Evolutionary conservation across 768 basidiomycete species (phyloP).

Genomic region (Postia placenta): DNA sequence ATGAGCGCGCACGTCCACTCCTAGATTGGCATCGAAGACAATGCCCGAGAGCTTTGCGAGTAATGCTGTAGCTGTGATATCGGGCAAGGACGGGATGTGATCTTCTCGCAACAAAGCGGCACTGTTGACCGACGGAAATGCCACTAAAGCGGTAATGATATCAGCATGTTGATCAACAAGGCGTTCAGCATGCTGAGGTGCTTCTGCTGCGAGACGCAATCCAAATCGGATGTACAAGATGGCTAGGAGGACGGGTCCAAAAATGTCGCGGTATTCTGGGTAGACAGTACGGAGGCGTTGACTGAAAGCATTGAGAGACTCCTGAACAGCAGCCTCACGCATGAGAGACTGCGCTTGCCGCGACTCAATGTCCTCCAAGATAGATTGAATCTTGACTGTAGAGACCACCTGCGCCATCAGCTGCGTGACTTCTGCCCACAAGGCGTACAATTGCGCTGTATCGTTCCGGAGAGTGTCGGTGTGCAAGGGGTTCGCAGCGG

Average conservation of each 20-base stretch:
- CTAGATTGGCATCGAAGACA: constrained; percentile 37
- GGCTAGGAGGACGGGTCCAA: constrained; percentile 57
- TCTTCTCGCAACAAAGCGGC: constrained; percentile 25
- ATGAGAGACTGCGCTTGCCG: constrained; percentile 32
- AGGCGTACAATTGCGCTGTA: constrained; percentile 47
- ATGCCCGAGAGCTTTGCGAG: constrained; percentile 45
- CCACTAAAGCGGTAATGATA: constrained; percentile 30
- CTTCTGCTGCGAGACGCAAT: constrained; percentile 44
- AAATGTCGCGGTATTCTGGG: constrained; percentile 66
- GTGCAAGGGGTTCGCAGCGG: constrained; percentile 24
- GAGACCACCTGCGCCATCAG: constrained; percentile 60
- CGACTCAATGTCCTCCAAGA: constrained; percentile 34
- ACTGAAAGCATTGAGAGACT: constrained; percentile 71
- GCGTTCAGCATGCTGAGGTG: background rate
- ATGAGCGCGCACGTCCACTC: constrained; percentile 26
- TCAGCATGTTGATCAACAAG: constrained; percentile 3
- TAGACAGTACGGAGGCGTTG: constrained; percentile 69
- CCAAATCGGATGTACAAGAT: constrained; percentile 68
- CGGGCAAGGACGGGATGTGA: constrained; percentile 12
- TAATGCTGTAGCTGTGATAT: constrained; percentile 35
- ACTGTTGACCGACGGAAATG: constrained; percentile 50
- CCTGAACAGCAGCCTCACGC: constrained; percentile 71
- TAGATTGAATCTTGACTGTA: constrained; percentile 40
- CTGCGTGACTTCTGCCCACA: constrained; percentile 73
- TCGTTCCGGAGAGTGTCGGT: constrained; percentile 17